These are phyloP conservation scores for Fusarium coicis DNA, from an alignment of 2,329 filamentous ascomycete species.

Conservation along the genomic window DNA sequence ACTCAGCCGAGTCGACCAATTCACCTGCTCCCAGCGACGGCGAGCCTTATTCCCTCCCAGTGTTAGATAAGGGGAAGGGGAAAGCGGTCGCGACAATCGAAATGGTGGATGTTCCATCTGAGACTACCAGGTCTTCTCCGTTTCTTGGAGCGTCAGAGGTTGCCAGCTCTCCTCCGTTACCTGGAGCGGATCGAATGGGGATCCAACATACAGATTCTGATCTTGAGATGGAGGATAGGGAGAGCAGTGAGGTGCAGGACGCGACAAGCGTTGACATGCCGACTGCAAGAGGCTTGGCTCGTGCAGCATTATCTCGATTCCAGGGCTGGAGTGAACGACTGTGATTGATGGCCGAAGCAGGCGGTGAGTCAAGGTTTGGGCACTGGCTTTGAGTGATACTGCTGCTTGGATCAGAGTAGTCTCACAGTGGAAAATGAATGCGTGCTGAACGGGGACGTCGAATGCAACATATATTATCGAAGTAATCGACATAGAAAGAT, in stretches of 20 bases:
- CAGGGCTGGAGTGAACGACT: neutral
- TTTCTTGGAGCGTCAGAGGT: neutral
- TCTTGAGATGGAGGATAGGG: neutral
- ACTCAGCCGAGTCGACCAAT: no score
- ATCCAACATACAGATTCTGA: neutral
- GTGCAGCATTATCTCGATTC: neutral
- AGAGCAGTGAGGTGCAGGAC: neutral
- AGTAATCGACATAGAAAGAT: no score
- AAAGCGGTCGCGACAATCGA: neutral
- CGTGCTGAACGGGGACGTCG: no score
- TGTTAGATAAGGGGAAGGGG: neutral
- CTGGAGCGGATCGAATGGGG: no score
- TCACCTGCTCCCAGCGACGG: fast-evolving
- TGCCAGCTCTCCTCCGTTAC: neutral
- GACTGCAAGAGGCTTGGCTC: fast-evolving
- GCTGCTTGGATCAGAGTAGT: no score
- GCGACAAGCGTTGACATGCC: fast-evolving
- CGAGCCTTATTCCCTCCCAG: neutral
- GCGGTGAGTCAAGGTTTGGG: neutral
- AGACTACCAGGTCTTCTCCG: neutral
- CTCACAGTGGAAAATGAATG: neutral
- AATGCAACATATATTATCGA: neutral
- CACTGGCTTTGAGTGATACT: neutral
- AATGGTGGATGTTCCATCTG: neutral
- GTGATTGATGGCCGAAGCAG: neutral